Evolutionary conservation across 1,284 basidiomycete genomes (phyloP).

Genomic region (Xerocomus nothofagi): DNA sequence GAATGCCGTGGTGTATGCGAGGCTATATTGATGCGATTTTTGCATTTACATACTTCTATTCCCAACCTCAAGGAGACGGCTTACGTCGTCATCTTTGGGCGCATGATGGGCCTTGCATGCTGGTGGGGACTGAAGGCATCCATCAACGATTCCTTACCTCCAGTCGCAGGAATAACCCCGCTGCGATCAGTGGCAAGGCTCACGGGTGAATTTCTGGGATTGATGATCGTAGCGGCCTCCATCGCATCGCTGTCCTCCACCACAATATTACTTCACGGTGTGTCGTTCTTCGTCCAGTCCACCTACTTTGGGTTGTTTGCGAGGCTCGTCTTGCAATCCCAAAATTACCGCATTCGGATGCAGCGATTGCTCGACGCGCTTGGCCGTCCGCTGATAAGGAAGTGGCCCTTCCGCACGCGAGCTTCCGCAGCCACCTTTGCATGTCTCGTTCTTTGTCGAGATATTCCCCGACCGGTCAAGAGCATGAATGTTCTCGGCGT

Average conservation of each 20-base stretch:
- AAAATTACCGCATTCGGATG: slow-evolving; percentile 19
- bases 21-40: slow-evolving; percentile 15
- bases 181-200: slow-evolving; percentile 13
- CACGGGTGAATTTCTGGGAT: slow-evolving; percentile 15
- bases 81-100: slow-evolving; percentile 1
- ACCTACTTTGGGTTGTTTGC: slow-evolving; percentile 19
- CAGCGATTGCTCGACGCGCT: slow-evolving; percentile 12
- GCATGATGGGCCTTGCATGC: slow-evolving; percentile 9
- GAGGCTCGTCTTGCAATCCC: slow-evolving; percentile 18
- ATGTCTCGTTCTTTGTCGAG: slow-evolving; percentile 19
- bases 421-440: slow-evolving; percentile 17
- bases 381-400: slow-evolving; percentile 10
- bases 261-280: slow-evolving; percentile 9
- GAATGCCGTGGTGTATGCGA: slow-evolving; percentile 20
- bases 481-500: slow-evolving; percentile 8
- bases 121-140: slow-evolving; percentile 16
- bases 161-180: not conserved
- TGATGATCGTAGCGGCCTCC: slow-evolving; percentile 6
- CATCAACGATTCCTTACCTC: not conserved
- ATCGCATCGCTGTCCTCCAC: not conserved
- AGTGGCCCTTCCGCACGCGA: slow-evolving; percentile 15
- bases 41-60: slow-evolving; percentile 8
- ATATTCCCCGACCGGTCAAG: slow-evolving; percentile 14
- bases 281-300: slow-evolving; percentile 11
- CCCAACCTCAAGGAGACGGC: slow-evolving; percentile 12